Conservation (phyloP, 306 rosid genomes). For the Citrullus mucosospermus region DNA sequence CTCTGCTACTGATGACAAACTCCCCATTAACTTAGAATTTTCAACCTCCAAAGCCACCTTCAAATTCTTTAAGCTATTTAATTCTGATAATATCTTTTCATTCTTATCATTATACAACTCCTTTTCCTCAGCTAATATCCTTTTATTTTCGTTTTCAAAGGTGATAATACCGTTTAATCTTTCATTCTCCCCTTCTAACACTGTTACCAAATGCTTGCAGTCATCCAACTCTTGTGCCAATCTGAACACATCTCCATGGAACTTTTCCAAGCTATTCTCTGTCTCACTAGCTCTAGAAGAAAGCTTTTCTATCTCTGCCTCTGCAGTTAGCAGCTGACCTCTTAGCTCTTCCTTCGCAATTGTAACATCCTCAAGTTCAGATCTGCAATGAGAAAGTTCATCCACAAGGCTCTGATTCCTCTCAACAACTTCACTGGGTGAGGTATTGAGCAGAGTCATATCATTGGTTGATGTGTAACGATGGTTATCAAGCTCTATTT, state of each 20-base stretch:
- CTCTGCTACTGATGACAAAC: constrained; percentile 37
- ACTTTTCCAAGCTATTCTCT: constrained; percentile 41
- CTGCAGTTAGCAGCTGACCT: constrained; percentile 29
- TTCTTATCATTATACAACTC: constrained; percentile 35
- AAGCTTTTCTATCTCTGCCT: constrained; percentile 42
- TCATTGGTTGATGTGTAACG: constrained; percentile 30
- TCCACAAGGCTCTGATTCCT: constrained; percentile 49
- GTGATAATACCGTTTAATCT: constrained; percentile 32
- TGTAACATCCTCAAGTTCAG: constrained; percentile 39
- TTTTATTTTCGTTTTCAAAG: constrained; percentile 34
- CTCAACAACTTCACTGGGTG: constrained; percentile 31
- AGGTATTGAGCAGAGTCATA: constrained; percentile 34
- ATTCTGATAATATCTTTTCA: constrained; percentile 45
- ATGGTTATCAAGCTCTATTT: constrained; percentile 40
- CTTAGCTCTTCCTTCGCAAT: constrained; percentile 42
- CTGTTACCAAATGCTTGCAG: constrained; percentile 44
- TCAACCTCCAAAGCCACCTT: constrained; percentile 40
- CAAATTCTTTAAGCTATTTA: constrained; percentile 28
- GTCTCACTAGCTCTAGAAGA: constrained; percentile 43
- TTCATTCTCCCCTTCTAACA: constrained; percentile 51
- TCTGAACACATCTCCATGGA: constrained; percentile 37
- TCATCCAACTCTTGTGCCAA: constrained; percentile 51
- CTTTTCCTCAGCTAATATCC: constrained; percentile 38
- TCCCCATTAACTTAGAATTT: constrained; percentile 37
- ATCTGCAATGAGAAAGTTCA: constrained; percentile 50